phyloP scores from a whole-genome alignment of 306 rosid genomes.

The Pyrus pyrifolia region DNA sequence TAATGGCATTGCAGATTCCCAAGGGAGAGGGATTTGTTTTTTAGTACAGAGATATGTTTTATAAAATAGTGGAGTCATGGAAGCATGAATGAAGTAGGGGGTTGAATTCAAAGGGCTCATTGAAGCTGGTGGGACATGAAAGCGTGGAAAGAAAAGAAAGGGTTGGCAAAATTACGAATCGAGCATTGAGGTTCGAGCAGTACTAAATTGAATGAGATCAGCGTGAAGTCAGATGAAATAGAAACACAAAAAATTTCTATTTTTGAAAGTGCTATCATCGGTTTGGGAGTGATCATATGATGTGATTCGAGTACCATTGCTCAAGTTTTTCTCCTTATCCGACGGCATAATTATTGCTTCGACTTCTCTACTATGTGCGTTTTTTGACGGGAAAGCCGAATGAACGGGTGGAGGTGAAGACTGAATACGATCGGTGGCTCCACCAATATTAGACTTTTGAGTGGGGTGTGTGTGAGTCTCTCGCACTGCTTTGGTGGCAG shows the following conservation, averaged over 20 bases:
- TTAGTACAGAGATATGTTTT: slow-evolving; percentile 23
- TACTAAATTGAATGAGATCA: too few species aligned
- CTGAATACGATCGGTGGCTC: not conserved
- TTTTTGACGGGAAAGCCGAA: not conserved
- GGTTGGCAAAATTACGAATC: slow-evolving; percentile 2
- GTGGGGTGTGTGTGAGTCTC: slow-evolving; percentile 32
- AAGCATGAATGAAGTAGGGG: slow-evolving; percentile 44
- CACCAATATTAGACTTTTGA: slow-evolving; percentile 17
- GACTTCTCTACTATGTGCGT: not conserved
- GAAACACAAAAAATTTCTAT: not conserved
- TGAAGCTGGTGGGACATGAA: slow-evolving; percentile 47
- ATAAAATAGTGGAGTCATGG: slow-evolving; percentile 34
- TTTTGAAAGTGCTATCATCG: too few species aligned
- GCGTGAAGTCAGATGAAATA: not conserved
- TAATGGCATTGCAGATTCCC: slow-evolving; percentile 84
- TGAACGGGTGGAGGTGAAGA: not conserved
- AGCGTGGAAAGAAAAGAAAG: not conserved
- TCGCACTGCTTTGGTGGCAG: slow-evolving; percentile 11
- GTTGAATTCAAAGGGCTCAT: slow-evolving; percentile 46
- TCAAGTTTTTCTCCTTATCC: not conserved
- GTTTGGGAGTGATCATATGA: not conserved
- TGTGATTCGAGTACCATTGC: not conserved
- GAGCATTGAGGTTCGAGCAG: not conserved
- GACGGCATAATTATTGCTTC: not conserved
- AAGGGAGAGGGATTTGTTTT: slow-evolving; percentile 45